Evolutionary conservation across 106 monocot genomes (phyloP), one percentile per base, ranked within the genome.

Genomic region (Dendrobium chrysotoxum): DNA sequence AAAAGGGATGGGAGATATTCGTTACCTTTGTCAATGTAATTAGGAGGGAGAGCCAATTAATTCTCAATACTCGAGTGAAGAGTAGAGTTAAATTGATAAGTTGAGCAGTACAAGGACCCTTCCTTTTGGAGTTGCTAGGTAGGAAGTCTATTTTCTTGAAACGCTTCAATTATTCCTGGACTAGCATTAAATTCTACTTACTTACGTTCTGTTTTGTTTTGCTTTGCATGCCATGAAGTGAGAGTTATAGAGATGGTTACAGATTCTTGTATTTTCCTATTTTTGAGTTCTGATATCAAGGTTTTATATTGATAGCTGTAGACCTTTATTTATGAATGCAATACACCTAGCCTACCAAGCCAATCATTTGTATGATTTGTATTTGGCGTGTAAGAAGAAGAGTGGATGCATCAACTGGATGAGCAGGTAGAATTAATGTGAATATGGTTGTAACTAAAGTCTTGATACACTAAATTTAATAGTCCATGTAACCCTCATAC

Each of bases 1-100:
- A 72, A 72, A 72, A 72, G 72, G 72, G 35, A 72, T 16, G 39
- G 72, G 7, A 72, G 72, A 40, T 72, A 35, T 30, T 35, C 39
- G 5, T 72, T 72, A 72, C 72, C 72, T 72, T 18, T 72, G 72
- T 72, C 72, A 3, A 72, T 72, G 72, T 72, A 40, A 38, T 7
- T 72, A 7, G 15, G 3, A 16, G 39, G 11, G 23, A 61, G 61
- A 61, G 23, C 23, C 23, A n/a, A 23, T 55, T 55, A 55, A 55
- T 61, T 61, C 8, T 61, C 61, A 61, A 7, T 61, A 61, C 7
- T 61, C 23, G 61, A 57, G 2, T 57, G 57, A 57, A 21, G 57
- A 61, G 20, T 7, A 21, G 61, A 23, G n/a, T 61, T 61, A 50
- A 35, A 35, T 23, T 61, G 61, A 61, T 61, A 61, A 61, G 23